Base-by-base conservation (phyloP, 2,329 filamentous ascomycete genomes). In the Aspergillus fijiensis region DNA sequence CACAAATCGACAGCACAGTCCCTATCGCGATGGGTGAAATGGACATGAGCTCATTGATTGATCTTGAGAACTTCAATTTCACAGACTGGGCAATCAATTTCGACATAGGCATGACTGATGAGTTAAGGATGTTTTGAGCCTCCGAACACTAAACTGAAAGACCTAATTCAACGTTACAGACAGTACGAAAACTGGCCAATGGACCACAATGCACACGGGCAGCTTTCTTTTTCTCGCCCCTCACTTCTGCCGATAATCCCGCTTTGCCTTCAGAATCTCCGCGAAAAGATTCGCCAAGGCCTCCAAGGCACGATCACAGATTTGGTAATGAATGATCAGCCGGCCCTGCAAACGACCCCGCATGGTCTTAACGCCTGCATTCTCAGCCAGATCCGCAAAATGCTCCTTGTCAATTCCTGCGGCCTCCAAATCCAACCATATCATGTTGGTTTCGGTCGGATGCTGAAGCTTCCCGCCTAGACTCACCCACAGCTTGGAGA, bases 401-500 rank as follows among this genome's bases (percentile, higher is more conserved):
- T 16, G 33, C 10, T 35, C 33, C 33, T 35, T 35, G 33, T 35
- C 33, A 35, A 35, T 16, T 6, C 14, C 33, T 4, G 33, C 33
- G 14, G 33, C 33, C 33, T 35, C 33, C 10, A 53, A 11, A 53
- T 58, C 50, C 49, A 58, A 31, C 56, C 19, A 51, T 7, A 58
- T 42, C 56, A 58, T 58, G 23, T 58, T 58, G 1, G 56, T 58
- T 45, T 54, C 42, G 5, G 57, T 42, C 12, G 56, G 56, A 80
- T 51, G 55, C 4, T 33, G 74, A 51, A 90, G 74, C 73, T 81
- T 83, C 1, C 90, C 90, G 2, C 89, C 90, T 45, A 86, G 75
- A 10, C 76, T 75, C 11, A 77, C 80, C 90, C 90, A 93, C 61
- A 87, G 73, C 49, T 76, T 73, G 21, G 80, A 84, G 11, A 91